Evolutionary conservation across 2,329 filamentous ascomycete genomes (phyloP), one percentile per base, ranked within the genome.

Genomic region (Talaromyces rugulosus): DNA sequence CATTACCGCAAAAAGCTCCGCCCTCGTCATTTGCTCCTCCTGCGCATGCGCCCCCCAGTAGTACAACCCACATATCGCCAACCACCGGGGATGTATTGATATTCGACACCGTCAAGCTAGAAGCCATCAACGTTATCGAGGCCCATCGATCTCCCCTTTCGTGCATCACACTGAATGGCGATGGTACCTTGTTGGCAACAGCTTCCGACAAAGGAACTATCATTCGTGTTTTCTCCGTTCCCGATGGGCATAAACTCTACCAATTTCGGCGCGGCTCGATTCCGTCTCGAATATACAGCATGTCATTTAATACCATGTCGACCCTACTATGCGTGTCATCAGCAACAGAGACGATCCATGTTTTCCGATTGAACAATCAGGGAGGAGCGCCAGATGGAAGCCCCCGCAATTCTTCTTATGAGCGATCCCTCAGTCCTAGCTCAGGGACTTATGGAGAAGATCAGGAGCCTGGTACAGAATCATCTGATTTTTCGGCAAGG

Each of bases 161-260:
- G 12, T 95, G 89, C 72, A 91, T 99, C 59, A 90, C 92, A 27
- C 83, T 99, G 64, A 99, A 97, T 75, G 93, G 87, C 71, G 92
- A 97, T 64, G 95, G 95, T 12, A 97, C 91, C 3, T 78, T 97
- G 51, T 83, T 99, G 52, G 95, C 95, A 14, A 99, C 95, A 1
- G 92, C 95, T 1, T 98, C 94, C 27, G 95, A 99, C 74, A 99
- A 96, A 59, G 95, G 95, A 66, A 99, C 95, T 0, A 96, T 99
- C 64, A 96, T 99, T 66, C 88, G 95, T 16, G 92, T 99, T 58
- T 99, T 99, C 76, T 92, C 91, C 0, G 87, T 99, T 1, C 95
- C 95, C 2, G 87, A 88, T 66, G 95, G 91, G 11, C 89, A 94
- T 71, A 99, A 98, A 75, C 83, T 99, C 18, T 98, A 93, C 75